A percentile compares a stretch with the other conserved stretches of the same genome.
phyloP scores from a whole-genome alignment of 2,329 filamentous ascomycete species.

The Talaromyces islandicus region DNA sequence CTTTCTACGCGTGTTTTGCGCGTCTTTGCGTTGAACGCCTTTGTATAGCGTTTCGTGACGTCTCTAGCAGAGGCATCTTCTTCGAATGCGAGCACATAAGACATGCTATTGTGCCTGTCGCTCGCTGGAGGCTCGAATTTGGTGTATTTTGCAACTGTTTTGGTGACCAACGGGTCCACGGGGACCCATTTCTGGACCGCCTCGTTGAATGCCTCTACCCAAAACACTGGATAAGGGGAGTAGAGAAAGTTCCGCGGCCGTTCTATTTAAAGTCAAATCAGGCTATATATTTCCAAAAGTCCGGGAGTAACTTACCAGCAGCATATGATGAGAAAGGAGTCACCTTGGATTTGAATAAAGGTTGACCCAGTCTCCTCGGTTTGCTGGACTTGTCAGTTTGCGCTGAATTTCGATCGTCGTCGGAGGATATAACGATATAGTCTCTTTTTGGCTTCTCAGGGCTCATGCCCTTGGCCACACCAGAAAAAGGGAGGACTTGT shows the following conservation, averaged over 20 bases:
- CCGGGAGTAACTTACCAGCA: conserved; percentile 18
- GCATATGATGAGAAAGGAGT: conserved; percentile 12
- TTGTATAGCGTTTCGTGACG: conserved; percentile 81
- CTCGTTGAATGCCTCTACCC: conserved; percentile 86
- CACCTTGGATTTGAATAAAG: conserved; percentile 22
- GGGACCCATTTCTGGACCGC: conserved; percentile 88
- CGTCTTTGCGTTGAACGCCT: conserved; percentile 87
- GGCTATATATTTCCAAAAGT: no score
- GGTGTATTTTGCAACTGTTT: conserved; percentile 67
- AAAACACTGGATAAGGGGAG: conserved; percentile 78
- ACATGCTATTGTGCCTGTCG: conserved; percentile 69
- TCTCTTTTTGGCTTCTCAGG: conserved; percentile 33
- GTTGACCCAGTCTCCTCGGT: conserved; percentile 29
- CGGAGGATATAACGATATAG: conserved; percentile 33
- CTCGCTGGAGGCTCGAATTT: conserved; percentile 77
- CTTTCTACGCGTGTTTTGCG: conserved; percentile 72
- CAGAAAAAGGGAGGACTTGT: conserved; percentile 69
- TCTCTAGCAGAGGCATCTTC: conserved; percentile 72
- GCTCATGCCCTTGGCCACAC: conserved; percentile 37
- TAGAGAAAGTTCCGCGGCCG: conserved; percentile 2
- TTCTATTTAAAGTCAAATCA: conserved; percentile 12
- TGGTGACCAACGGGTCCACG: conserved; percentile 77
- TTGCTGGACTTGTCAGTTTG: conserved; percentile 14
- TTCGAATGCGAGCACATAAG: conserved; percentile 81
- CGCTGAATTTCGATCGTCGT: conserved; percentile 21